Evolutionary conservation across 495 filamentous ascomycete genomes (phyloP).

Genomic region (Aspergillus homomorphus): DNA sequence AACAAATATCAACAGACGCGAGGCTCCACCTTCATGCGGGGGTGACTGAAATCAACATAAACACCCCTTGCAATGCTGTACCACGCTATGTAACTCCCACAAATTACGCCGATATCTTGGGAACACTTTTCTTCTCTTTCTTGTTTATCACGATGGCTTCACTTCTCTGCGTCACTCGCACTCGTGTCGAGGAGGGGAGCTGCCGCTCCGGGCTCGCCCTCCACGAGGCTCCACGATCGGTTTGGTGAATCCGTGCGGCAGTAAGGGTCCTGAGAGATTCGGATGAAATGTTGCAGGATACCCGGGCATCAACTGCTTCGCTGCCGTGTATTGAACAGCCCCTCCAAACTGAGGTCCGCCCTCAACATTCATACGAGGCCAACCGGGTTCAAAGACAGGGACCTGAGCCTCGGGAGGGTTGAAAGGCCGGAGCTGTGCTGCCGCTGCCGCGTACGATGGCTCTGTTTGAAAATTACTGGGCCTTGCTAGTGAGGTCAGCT

Average conservation of each 20-base stretch:
- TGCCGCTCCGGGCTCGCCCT: constrained; percentile 48
- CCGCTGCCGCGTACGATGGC: constrained; percentile 15
- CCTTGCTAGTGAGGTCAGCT: background rate
- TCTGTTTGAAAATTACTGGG: constrained; percentile 27
- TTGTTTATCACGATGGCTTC: background rate
- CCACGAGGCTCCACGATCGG: constrained; percentile 12
- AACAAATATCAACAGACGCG: background rate
- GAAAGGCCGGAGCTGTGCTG: constrained; percentile 11
- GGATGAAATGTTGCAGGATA: constrained; percentile 29
- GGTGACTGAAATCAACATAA: background rate
- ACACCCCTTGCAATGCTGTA: background rate
- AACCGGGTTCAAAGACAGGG: constrained; percentile 15
- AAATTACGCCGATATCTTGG: background rate
- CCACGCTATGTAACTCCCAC: background rate
- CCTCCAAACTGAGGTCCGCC: constrained; percentile 26
- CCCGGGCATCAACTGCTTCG: constrained; percentile 11
- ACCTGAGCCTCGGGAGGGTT: constrained; percentile 27
- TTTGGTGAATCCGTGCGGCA: constrained; percentile 20
- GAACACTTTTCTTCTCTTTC: background rate
- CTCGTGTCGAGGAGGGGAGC: constrained; percentile 44
- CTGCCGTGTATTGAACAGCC: constrained; percentile 8
- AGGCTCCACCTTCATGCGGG: background rate
- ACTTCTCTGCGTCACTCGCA: constrained; percentile 20
- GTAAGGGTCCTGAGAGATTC: constrained; percentile 34
- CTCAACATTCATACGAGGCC: constrained; percentile 35